Evolutionary conservation across 352 stramenopile species (phyloP).

Genomic region (Globisporangium paddicum): DNA sequence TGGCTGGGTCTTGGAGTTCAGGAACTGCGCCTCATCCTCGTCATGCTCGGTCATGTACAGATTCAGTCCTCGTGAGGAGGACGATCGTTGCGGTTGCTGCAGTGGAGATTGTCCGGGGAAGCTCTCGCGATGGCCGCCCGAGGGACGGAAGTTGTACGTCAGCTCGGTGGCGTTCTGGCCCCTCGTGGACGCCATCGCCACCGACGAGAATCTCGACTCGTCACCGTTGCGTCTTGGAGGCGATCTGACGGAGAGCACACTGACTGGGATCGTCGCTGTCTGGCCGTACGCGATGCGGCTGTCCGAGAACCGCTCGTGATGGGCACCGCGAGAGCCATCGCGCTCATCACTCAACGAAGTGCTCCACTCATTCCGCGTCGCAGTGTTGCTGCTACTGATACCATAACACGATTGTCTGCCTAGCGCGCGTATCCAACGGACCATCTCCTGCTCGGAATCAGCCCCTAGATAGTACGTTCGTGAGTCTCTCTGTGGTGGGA

Average conservation of each 20-base stretch:
- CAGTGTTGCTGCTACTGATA: slow-evolving; percentile 1
- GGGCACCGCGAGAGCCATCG: background rate
- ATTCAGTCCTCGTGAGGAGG: slow-evolving; percentile 3
- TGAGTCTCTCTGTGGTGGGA: slow-evolving; percentile 45
- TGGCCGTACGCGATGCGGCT: slow-evolving; percentile 17
- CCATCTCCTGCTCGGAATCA: slow-evolving; percentile 61
- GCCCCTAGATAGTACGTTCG: slow-evolving; percentile 75
- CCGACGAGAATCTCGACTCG: slow-evolving; percentile 1
- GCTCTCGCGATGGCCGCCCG: background rate
- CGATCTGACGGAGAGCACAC: background rate
- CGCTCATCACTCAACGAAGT: slow-evolving; percentile 3
- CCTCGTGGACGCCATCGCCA: background rate
- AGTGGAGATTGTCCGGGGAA: background rate
- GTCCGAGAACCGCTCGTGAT: slow-evolving; percentile 16
- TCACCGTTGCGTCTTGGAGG: background rate
- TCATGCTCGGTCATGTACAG: slow-evolving; percentile 7
- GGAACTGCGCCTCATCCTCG: slow-evolving; percentile 7
- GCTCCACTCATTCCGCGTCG: background rate
- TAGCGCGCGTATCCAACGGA: slow-evolving; percentile 61
- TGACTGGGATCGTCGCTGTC: slow-evolving; percentile 4
- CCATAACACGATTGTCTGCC: slow-evolving; percentile 39
- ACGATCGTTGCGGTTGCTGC: background rate
- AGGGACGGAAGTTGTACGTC: slow-evolving; percentile 8
- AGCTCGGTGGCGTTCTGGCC: slow-evolving; percentile 10
- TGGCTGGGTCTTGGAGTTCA: slow-evolving; percentile 10